Conservation (phyloP, 345 rosid species). For the Hibiscus tridactylites region DNA sequence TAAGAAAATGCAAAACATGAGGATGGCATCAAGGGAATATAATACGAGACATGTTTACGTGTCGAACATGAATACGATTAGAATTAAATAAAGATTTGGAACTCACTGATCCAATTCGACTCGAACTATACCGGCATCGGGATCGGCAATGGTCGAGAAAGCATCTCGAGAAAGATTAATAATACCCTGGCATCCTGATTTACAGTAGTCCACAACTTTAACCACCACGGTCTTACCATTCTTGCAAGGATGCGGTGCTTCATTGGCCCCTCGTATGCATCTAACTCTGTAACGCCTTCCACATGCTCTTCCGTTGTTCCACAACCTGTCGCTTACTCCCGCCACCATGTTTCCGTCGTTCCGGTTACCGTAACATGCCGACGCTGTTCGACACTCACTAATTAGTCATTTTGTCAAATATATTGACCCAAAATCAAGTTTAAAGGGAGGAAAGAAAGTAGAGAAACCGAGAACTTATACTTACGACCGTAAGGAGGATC, state of each 20-base stretch:
- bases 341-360: conserved; percentile 32
- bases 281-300: conserved; percentile 32
- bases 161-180: conserved; percentile 43
- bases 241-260: conserved; percentile 34
- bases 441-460: too few relatives aligned
- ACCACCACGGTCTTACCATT: conserved; percentile 24
- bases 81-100: neutral
- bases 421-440: too few relatives aligned
- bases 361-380: conserved; percentile 25
- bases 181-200: conserved; percentile 22
- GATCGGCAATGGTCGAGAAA: conserved; percentile 37
- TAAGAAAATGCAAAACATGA: neutral
- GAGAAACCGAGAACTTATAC: too few relatives aligned
- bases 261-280: conserved; percentile 30
- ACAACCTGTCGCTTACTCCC: conserved; percentile 39
- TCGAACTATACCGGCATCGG: conserved; percentile 30
- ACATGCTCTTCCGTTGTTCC: conserved; percentile 38
- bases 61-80: neutral
- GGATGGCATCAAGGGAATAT: neutral
- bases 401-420: neutral
- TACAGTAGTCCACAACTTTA: conserved; percentile 35
- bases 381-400: conserved; percentile 21
- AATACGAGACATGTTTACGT: too few relatives aligned
- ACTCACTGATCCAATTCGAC: neutral
- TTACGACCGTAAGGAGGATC: too few relatives aligned